Evolutionary conservation across 2,329 filamentous ascomycete genomes (phyloP).

Genomic region (Fusarium decemcellulare): DNA sequence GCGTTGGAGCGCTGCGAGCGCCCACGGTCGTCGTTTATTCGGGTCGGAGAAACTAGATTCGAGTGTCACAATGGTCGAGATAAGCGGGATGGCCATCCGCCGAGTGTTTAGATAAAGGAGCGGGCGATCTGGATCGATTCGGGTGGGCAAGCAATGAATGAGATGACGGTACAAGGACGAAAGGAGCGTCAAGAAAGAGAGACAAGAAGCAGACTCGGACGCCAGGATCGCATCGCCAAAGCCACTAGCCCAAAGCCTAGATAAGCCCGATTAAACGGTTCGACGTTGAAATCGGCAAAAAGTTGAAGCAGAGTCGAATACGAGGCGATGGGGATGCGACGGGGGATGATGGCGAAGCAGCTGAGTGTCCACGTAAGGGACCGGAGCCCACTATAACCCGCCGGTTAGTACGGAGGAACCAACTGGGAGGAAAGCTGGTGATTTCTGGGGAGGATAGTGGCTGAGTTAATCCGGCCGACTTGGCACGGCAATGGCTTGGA

Average conservation of each 20-base stretch:
- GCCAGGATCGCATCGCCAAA: constrained; percentile 43
- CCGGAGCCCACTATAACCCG: constrained; percentile 37
- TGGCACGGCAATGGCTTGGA: constrained; percentile 25
- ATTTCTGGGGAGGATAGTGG: constrained; percentile 31
- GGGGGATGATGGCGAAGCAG: constrained; percentile 39
- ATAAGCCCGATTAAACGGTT: constrained; percentile 16
- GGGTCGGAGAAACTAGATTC: constrained; percentile 10
- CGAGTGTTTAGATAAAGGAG: constrained; percentile 33
- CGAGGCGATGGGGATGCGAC: constrained; percentile 35
- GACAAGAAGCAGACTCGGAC: constrained; percentile 35
- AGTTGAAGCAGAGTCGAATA: constrained; percentile 27
- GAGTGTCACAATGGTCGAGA: constrained; percentile 20
- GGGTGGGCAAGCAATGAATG: constrained; percentile 16
- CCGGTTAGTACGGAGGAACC: constrained; percentile 38
- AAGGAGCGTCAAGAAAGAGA: constrained; percentile 48
- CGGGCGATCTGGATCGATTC: constrained; percentile 28
- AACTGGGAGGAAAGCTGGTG: constrained; percentile 10
- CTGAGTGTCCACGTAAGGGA: constrained; percentile 48
- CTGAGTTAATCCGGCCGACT: constrained; percentile 37
- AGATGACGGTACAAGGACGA: constrained; percentile 27
- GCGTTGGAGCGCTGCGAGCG: constrained; percentile 35
- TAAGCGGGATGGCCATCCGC: constrained; percentile 32
- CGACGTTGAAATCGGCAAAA: constrained; percentile 22
- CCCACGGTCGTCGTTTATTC: constrained; percentile 32
- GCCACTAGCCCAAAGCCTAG: constrained; percentile 12